A percentile compares a stretch with the other conserved stretches of the same genome.
These are phyloP conservation scores for Penicillium oxalicum DNA, from an alignment of 2,329 filamentous ascomycete species.

Conservation along the genomic window DNA sequence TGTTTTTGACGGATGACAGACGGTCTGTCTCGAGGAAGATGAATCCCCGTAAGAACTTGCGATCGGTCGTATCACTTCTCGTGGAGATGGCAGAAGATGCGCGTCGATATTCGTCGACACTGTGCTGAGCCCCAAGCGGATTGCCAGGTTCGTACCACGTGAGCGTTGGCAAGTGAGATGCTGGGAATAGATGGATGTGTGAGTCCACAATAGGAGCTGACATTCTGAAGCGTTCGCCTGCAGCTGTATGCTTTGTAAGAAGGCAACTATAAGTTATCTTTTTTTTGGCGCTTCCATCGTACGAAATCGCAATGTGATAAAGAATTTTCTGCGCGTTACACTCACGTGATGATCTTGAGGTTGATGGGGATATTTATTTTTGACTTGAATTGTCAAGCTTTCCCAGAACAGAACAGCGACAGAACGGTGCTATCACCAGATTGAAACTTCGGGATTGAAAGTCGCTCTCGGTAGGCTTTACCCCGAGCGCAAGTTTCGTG, in stretches of 20 bases:
- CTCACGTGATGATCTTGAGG: no score
- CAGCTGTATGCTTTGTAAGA: neutral
- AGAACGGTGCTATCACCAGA: neutral
- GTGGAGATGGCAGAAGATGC: conserved; percentile 34
- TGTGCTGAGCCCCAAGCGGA: conserved; percentile 59
- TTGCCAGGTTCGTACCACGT: conserved; percentile 60
- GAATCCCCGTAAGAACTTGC: conserved; percentile 57
- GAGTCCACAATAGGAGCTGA: conserved; percentile 66
- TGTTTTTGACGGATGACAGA: conserved; percentile 50
- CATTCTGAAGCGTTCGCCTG: conserved; percentile 12
- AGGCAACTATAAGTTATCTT: neutral
- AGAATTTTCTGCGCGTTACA: no score
- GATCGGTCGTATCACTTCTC: conserved; percentile 19
- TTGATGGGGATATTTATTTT: no score
- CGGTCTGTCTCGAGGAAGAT: conserved; percentile 81
- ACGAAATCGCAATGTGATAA: no score
- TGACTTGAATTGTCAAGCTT: no score
- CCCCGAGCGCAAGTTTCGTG: conserved; percentile 3
- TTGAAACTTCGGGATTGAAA: neutral
- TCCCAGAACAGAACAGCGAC: neutral
- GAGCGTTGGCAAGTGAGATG: conserved; percentile 59
- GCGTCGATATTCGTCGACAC: conserved; percentile 57
- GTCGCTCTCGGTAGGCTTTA: conserved; percentile 4
- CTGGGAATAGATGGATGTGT: conserved; percentile 83
- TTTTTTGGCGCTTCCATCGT: neutral